Conservation (phyloP, 2,329 filamentous ascomycete species). For the Trichothecium sympodiale region DNA sequence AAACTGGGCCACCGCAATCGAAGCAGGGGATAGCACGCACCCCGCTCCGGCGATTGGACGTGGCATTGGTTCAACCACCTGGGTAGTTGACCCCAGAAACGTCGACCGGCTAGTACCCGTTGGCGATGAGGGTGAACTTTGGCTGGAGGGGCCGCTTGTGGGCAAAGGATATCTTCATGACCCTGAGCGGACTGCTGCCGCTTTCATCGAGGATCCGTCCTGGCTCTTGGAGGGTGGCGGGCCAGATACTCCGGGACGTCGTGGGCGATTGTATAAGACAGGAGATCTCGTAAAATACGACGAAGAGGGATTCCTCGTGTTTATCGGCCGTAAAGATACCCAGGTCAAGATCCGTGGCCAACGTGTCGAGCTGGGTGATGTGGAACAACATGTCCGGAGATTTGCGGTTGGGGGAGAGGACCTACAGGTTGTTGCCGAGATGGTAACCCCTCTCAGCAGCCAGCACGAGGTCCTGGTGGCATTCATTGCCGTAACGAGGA, state of each 20-base stretch:
- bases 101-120: conserved; percentile 6
- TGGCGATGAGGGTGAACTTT: conserved; percentile 20
- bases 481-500: conserved; percentile 50
- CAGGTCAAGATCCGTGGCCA: conserved; percentile 49
- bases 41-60: too few relatives aligned
- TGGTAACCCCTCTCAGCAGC: neutral
- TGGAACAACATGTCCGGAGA: conserved; percentile 30
- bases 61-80: conserved; percentile 9
- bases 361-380: conserved; percentile 31
- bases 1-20: too few relatives aligned
- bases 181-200: conserved; percentile 15
- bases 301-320: conserved; percentile 26
- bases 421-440: conserved; percentile 29
- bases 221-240: conserved; percentile 7
- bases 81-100: conserved; percentile 14
- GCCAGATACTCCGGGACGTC: conserved; percentile 2
- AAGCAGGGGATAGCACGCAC: conserved; percentile 1
- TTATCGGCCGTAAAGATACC: too few relatives aligned
- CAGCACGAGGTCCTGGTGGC: conserved; percentile 35
- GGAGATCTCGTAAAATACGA: conserved; percentile 34
- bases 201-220: conserved; percentile 14
- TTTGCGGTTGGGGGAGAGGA: conserved; percentile 52
- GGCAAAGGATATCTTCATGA: conserved; percentile 37
- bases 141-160: conserved; percentile 32
- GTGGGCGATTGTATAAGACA: conserved; percentile 27